Evolutionary conservation across 306 rosid species (phyloP).

Genomic region (Lathyrus sativus): DNA sequence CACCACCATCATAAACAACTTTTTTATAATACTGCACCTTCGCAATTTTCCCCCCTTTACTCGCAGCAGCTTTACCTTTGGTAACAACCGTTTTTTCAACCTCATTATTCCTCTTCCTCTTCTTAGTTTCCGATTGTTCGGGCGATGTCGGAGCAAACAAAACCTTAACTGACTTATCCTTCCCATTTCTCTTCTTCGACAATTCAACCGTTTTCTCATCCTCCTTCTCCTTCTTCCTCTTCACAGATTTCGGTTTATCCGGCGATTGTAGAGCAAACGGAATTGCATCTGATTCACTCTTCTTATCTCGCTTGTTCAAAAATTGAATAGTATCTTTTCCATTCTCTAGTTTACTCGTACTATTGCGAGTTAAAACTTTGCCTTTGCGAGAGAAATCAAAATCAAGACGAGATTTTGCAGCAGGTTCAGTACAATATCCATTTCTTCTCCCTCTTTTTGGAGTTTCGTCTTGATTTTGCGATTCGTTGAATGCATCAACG

Average conservation of each 20-base stretch:
- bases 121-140: slow-evolving; percentile 47
- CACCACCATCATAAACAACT: slow-evolving; percentile 82
- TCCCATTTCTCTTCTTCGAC: slow-evolving; percentile 35
- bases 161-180: slow-evolving; percentile 16
- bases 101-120: slow-evolving; percentile 54
- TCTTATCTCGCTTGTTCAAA: slow-evolving; percentile 29
- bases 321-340: not conserved
- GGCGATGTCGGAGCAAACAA: slow-evolving; percentile 58
- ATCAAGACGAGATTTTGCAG: slow-evolving; percentile 18
- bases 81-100: slow-evolving; percentile 46
- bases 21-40: slow-evolving; percentile 53
- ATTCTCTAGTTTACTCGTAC: not conserved
- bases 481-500: not conserved
- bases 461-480: not conserved
- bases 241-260: slow-evolving; percentile 45
- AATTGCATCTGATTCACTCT: slow-evolving; percentile 23
- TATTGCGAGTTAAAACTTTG: not conserved
- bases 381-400: slow-evolving; percentile 17
- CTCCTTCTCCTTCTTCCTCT: slow-evolving; percentile 53
- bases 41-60: slow-evolving; percentile 22
- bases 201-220: slow-evolving; percentile 29
- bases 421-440: not conserved
- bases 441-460: slow-evolving; percentile 21
- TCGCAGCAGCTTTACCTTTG: slow-evolving; percentile 48
- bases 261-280: slow-evolving; percentile 53